Conservation (phyloP, 352 stramenopile genomes). For the Pythium aquatile region DNA sequence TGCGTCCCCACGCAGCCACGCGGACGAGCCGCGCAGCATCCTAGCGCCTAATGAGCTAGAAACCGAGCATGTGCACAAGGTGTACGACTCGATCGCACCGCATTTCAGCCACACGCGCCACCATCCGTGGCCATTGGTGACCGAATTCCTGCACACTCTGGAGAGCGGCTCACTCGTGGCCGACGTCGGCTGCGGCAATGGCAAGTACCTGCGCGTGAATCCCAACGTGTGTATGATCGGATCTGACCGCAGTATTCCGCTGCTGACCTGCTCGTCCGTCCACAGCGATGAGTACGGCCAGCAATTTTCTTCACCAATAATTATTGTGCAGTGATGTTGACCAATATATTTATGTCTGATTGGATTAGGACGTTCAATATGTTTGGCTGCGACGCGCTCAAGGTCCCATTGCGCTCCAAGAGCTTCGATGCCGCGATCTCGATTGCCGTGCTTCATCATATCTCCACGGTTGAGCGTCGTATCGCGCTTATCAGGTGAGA, state of each 20-base stretch:
- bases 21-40: slow-evolving; percentile 6
- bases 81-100: slow-evolving; percentile 82
- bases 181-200: slow-evolving; percentile 81
- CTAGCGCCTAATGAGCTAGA: slow-evolving; percentile 60
- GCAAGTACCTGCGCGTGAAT: slow-evolving; percentile 78
- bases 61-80: slow-evolving; percentile 77
- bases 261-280: slow-evolving; percentile 51
- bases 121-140: slow-evolving; percentile 77
- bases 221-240: slow-evolving; percentile 62
- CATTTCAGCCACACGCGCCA: slow-evolving; percentile 87
- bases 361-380: slow-evolving; percentile 48
- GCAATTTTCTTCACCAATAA: not conserved
- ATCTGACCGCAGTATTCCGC: slow-evolving; percentile 69
- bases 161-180: slow-evolving; percentile 55
- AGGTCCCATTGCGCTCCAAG: slow-evolving; percentile 52
- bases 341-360: not conserved
- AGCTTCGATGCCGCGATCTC: slow-evolving; percentile 79
- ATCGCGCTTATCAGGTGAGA: slow-evolving; percentile 63
- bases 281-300: slow-evolving; percentile 35
- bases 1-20: not conserved
- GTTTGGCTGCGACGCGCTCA: slow-evolving; percentile 69
- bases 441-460: slow-evolving; percentile 83
- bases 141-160: slow-evolving; percentile 50
- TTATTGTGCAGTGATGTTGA: not conserved
- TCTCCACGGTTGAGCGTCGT: slow-evolving; percentile 72